Conservation (phyloP, 176 grass and related monocot genomes). For the Zoysia japonica region DNA sequence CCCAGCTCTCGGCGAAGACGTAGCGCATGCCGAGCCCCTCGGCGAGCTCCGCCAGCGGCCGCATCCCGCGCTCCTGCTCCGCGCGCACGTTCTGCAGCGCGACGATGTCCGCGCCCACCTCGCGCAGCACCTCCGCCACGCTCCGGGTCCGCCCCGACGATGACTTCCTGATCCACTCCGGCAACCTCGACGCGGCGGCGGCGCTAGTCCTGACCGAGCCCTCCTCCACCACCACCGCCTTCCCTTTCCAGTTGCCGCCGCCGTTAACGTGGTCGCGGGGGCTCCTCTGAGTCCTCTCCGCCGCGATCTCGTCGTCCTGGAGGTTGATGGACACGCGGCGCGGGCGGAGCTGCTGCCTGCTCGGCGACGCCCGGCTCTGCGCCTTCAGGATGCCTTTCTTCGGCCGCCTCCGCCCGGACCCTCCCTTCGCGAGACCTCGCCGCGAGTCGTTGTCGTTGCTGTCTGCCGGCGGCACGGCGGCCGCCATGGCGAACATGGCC, state of each 20-base stretch:
- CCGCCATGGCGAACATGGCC: constrained; percentile 75
- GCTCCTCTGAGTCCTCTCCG: constrained; percentile 12
- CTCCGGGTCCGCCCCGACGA: constrained; percentile 40
- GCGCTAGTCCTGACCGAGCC: not conserved
- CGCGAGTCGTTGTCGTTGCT: not conserved
- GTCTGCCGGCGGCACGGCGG: constrained; percentile 22
- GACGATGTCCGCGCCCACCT: constrained; percentile 81
- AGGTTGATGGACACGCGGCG: constrained; percentile 69
- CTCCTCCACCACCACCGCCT: not conserved
- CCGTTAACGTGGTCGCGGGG: not conserved
- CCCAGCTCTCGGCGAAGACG: constrained; percentile 99
- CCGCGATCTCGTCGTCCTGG: constrained; percentile 58
- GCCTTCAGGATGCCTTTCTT: constrained; percentile 59
- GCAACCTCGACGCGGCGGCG: not conserved
- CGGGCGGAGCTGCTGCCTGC: constrained; percentile 38
- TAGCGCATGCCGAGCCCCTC: constrained; percentile 86
- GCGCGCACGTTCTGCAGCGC: constrained; percentile 92
- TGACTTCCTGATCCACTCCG: not conserved
- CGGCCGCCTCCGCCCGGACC: constrained; percentile 11
- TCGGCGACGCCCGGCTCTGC: constrained; percentile 32
- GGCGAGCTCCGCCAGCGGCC: constrained; percentile 81
- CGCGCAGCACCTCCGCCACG: constrained; percentile 80
- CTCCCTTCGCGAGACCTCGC: not conserved
- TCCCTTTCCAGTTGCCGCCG: constrained; percentile 40
- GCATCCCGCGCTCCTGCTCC: constrained; percentile 89